phyloP scores from a whole-genome alignment of 2,329 filamentous ascomycete genomes.

The Ciborinia camelliae region DNA sequence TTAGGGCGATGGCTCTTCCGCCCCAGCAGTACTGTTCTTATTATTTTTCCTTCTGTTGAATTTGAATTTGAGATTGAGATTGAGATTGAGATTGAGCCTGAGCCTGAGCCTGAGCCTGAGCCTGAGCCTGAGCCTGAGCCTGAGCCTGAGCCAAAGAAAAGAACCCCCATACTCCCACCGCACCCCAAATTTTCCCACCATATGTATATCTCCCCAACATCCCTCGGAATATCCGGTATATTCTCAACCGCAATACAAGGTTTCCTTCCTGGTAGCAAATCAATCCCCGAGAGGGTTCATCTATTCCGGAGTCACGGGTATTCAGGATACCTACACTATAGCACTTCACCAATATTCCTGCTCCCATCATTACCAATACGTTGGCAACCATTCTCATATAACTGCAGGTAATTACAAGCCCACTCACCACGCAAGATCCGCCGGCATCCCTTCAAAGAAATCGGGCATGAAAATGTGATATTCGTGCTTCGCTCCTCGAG shows the following conservation, averaged over 20 bases:
- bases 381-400: too few species aligned
- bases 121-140: too few species aligned
- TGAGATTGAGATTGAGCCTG: too few species aligned
- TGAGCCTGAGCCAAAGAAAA: too few species aligned
- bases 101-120: too few species aligned
- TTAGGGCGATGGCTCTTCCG: constrained; percentile 29
- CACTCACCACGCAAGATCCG: constrained; percentile 48
- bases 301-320: constrained; percentile 21
- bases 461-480: constrained; percentile 90
- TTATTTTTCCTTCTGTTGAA: too few species aligned
- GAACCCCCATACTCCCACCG: constrained; percentile 17
- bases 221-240: constrained; percentile 47
- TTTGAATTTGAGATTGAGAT: too few species aligned
- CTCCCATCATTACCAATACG: not conserved
- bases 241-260: constrained; percentile 42
- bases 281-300: constrained; percentile 18
- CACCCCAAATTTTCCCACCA: constrained; percentile 44
- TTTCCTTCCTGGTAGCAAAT: constrained; percentile 24
- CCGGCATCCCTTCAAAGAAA: constrained; percentile 67
- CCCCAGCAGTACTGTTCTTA: constrained; percentile 32
- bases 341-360: not conserved
- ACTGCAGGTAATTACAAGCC: too few species aligned
- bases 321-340: constrained; percentile 22
- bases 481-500: constrained; percentile 42
- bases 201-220: constrained; percentile 50